Evolutionary conservation across 495 filamentous ascomycete species (phyloP).

Genomic region (Hyaloscypha bicolor): DNA sequence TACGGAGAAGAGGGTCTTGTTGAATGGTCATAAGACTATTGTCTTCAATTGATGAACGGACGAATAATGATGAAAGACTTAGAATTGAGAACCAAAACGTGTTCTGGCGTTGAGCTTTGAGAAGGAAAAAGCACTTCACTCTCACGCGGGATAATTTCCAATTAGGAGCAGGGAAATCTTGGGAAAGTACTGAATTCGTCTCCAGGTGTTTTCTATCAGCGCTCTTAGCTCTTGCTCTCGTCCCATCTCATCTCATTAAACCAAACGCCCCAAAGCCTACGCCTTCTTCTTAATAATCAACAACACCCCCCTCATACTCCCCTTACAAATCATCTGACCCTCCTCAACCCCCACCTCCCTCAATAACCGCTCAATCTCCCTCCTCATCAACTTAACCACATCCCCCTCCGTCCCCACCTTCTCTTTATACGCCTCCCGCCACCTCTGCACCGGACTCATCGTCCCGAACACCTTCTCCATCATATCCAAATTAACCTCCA

Average conservation of each 20-base stretch:
- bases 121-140: too few species aligned
- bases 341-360: constrained; percentile 17
- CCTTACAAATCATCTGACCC: constrained; percentile 14
- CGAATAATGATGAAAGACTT: not conserved
- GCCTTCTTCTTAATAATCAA: constrained; percentile 27
- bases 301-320: constrained; percentile 9
- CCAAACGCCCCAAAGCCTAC: not conserved
- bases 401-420: constrained; percentile 19
- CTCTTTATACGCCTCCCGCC: constrained; percentile 26
- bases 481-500: constrained; percentile 3
- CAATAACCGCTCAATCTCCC: constrained; percentile 9
- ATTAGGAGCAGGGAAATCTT: too few species aligned
- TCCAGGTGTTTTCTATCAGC: too few species aligned
- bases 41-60: constrained; percentile 53
- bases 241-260: too few species aligned
- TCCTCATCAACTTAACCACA: constrained; percentile 10
- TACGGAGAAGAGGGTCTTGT: constrained; percentile 68
- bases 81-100: not conserved
- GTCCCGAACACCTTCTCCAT: constrained; percentile 20
- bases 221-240: too few species aligned
- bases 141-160: too few species aligned
- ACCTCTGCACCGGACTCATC: constrained; percentile 20
- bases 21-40: constrained; percentile 74
- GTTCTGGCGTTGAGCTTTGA: too few species aligned
- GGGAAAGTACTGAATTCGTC: too few species aligned